Percentiles rank a stretch among this genome's conserved stretches.
These are phyloP conservation scores for Eimeria falciformis DNA, from an alignment of 169 alveolate species.

Conservation along the genomic window DNA sequence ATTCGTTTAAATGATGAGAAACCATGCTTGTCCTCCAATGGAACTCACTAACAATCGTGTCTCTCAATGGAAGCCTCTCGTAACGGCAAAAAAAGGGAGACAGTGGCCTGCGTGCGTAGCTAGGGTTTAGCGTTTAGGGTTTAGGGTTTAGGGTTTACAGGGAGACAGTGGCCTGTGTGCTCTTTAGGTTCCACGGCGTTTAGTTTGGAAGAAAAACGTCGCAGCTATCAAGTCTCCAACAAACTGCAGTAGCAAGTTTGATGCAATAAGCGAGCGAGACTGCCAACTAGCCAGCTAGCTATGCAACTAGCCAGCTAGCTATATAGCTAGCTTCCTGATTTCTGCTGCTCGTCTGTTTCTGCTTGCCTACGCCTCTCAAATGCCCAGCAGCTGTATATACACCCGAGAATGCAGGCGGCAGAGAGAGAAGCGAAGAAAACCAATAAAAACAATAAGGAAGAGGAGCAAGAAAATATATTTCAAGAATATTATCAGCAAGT, in stretches of 20 bases:
- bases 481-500: neutral
- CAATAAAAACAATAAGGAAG: neutral
- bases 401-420: neutral
- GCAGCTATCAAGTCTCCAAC: neutral
- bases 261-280: neutral
- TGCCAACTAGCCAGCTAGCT: neutral
- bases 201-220: neutral
- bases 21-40: too few species aligned
- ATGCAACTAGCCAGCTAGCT: too few species aligned
- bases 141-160: neutral
- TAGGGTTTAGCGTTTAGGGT: slow-evolving; percentile 16
- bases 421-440: neutral
- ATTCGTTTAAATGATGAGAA: too few species aligned
- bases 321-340: too few species aligned
- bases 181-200: neutral
- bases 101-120: neutral
- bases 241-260: neutral
- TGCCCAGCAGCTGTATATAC: neutral
- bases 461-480: neutral
- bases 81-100: neutral
- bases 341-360: too few species aligned
- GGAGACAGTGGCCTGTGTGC: too few species aligned
- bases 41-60: too few species aligned
- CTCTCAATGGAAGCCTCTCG: neutral
- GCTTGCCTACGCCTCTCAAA: neutral